These are phyloP conservation scores for Castanospermum australe DNA, from an alignment of 306 rosid genomes.

Conservation along the genomic window DNA sequence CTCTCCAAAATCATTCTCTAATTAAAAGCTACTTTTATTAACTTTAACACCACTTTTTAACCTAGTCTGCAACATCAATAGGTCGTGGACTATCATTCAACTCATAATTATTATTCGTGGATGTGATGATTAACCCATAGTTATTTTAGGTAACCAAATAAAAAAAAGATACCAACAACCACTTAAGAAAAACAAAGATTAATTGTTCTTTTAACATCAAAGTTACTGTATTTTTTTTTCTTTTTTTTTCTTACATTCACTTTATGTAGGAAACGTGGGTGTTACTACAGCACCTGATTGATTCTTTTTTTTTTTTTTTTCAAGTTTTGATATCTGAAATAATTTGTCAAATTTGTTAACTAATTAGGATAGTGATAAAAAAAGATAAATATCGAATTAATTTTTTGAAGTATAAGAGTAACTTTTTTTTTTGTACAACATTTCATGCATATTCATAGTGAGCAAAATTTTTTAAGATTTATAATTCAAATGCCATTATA, in stretches of 20 bases:
- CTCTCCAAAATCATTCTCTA: neutral
- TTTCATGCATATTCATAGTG: too few species aligned
- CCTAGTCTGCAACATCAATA: neutral
- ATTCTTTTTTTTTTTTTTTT: too few species aligned
- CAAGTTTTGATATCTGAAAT: too few species aligned
- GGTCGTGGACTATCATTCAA: neutral
- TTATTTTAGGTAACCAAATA: neutral
- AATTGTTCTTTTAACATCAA: neutral
- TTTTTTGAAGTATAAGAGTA: too few species aligned
- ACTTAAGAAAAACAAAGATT: neutral
- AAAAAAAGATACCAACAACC: neutral
- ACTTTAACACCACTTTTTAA: neutral
- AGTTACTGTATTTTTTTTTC: neutral
- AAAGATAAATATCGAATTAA: too few species aligned
- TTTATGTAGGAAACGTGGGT: neutral
- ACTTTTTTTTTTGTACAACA: too few species aligned
- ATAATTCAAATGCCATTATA: too few species aligned
- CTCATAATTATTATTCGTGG: neutral
- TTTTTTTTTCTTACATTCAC: neutral
- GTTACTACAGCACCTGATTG: too few species aligned
- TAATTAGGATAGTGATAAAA: too few species aligned
- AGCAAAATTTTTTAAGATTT: too few species aligned
- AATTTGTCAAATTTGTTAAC: too few species aligned
- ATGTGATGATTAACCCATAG: neutral
- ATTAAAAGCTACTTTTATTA: neutral